Percentiles rank a stretch among this genome's conserved stretches.
phyloP scores from a whole-genome alignment of 2,329 filamentous ascomycete species.

The Colletotrichum sp. region DNA sequence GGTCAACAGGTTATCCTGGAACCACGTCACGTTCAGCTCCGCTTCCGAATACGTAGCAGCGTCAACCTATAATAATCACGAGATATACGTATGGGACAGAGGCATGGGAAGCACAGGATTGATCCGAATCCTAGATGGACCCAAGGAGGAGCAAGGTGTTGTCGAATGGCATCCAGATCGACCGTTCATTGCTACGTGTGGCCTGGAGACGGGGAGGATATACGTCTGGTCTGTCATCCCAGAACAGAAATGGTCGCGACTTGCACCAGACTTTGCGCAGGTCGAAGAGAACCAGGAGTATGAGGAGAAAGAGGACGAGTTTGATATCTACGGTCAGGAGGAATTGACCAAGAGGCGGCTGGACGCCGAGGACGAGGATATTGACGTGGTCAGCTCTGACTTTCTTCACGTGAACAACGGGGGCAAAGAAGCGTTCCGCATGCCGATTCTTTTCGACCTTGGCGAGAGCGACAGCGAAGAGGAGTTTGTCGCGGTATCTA shows the following conservation, averaged over 20 bases:
- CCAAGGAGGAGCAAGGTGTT: conserved; percentile 93
- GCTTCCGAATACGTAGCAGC: conserved; percentile 96
- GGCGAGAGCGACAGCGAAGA: conserved; percentile 96
- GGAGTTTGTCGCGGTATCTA: conserved; percentile 72
- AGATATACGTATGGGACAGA: conserved; percentile 98
- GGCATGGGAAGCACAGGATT: conserved; percentile 78
- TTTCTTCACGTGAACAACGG: conserved; percentile 62
- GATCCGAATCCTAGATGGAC: conserved; percentile 95
- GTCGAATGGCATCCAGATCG: conserved; percentile 96
- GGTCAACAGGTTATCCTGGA: conserved; percentile 94
- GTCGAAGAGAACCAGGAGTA: conserved; percentile 99
- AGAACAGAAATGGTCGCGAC: conserved; percentile 94
- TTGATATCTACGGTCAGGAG: conserved; percentile 95
- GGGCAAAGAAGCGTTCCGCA: conserved; percentile 65
- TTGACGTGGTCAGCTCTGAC: conserved; percentile 82
- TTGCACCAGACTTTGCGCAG: conserved; percentile 95
- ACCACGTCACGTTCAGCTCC: conserved; percentile 93
- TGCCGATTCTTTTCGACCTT: conserved; percentile 93
- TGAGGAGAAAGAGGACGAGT: conserved; percentile 93
- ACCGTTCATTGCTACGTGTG: conserved; percentile 87
- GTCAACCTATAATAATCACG: conserved; percentile 97
- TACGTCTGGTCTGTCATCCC: conserved; percentile 97
- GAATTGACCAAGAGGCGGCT: conserved; percentile 91
- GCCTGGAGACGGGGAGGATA: conserved; percentile 89
- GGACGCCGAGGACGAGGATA: conserved; percentile 90